Base-by-base conservation (phyloP, 768 basidiomycete species). In the Psilocybe cubensis region DNA sequence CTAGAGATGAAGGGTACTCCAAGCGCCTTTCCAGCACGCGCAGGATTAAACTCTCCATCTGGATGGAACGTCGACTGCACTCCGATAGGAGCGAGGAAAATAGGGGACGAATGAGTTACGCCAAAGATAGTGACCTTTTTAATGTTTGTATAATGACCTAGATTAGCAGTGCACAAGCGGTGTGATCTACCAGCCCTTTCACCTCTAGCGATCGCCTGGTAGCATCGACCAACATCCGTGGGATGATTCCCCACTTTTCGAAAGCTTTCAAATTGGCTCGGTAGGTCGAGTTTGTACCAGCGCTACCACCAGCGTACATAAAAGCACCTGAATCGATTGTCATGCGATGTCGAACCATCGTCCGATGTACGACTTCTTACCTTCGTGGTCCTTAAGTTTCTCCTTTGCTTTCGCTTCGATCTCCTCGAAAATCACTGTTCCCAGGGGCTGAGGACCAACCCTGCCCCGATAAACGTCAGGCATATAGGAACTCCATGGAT, bases 251-350 rank as follows among this genome's bases (percentile, higher is more conserved):
- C 78, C 82, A 93, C 53, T 78, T 83, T 21, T 83, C 76, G 52
- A 94, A 79, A 2, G 84, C 87, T 38, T 73, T 78, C 29, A 77
- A 77, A 65, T 96, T 95, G 48, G 83, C 84, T 9, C 68, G 75
- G 67, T 89, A 83, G 1, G 94, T 95, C 25, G 80, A 75, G 54
- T 79, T 77, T 2, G 83, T 81, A 1, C 93, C 94, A 9, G 93
- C 92, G 59, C 84, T 91, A 40, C 90, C 91, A 54, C 82, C 83
- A 2, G 87, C 86, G 65, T 93, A 95, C 73, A 84, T 77, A 74
- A 87, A 95, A 8, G 89, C 72, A 54, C 85, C 91, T 78, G 41
- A 40, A 11, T 58, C 20, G 18, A 18, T 35, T 25, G 21, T 11
- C 25, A 18, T 23, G 31, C 6, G 25, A 57, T 28, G 10, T 24